Conservation (phyloP, 805 yeast genomes). For the Saccharomyces mikatae region DNA sequence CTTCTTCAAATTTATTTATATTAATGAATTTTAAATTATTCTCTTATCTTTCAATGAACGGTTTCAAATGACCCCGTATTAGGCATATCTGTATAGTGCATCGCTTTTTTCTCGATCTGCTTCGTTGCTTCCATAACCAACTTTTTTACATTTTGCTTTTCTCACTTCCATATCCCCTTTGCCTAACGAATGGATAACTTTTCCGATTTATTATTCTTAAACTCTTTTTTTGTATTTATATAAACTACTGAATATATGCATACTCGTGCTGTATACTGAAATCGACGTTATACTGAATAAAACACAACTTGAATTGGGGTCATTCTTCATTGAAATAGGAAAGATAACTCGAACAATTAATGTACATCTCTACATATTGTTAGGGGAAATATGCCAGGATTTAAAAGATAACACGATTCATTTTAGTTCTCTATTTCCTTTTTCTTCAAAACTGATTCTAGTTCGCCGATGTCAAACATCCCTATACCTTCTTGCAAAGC, state of each 20-base stretch:
- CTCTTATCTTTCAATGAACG: not conserved
- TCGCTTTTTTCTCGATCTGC: not conserved
- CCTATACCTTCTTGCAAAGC: slow-evolving; percentile 51
- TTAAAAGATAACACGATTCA: not conserved
- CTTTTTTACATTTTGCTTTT: not conserved
- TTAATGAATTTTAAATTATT: not conserved
- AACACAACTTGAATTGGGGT: not conserved
- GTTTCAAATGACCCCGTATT: not conserved
- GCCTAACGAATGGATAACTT: too few relatives aligned
- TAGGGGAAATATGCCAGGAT: not conserved
- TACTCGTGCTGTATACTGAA: not conserved
- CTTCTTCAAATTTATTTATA: not conserved
- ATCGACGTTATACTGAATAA: not conserved
- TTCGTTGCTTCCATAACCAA: not conserved
- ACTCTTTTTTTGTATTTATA: not conserved
- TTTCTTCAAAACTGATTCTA: not conserved
- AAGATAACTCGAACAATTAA: not conserved
- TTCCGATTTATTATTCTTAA: too few relatives aligned
- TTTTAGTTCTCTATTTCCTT: not conserved
- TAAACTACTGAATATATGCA: not conserved
- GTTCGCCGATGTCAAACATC: slow-evolving; percentile 41
- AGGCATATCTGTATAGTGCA: not conserved
- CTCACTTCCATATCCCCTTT: not conserved
- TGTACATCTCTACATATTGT: not conserved
- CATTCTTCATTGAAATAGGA: not conserved